These are phyloP conservation scores for Pistacia vera DNA, from an alignment of 345 rosid species.

Conservation along the genomic window DNA sequence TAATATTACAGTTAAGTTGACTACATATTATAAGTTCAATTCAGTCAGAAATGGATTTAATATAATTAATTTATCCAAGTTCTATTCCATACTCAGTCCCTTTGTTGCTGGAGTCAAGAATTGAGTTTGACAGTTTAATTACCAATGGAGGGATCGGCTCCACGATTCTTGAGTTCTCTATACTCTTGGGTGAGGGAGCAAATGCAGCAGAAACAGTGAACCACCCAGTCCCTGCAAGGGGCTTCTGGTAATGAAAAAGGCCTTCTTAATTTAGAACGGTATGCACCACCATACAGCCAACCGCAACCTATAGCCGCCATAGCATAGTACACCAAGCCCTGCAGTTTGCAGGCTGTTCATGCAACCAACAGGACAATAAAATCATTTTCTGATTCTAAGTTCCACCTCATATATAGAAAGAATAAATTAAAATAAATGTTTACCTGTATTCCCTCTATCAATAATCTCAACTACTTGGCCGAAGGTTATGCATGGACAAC, in stretches of 20 bases:
- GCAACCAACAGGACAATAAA: neutral
- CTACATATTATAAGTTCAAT: too few species aligned
- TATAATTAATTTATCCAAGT: too few species aligned
- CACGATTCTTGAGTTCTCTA: conserved; percentile 54
- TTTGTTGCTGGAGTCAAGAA: too few species aligned
- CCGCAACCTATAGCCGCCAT: conserved; percentile 32
- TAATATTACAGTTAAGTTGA: too few species aligned
- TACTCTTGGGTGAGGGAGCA: conserved; percentile 63
- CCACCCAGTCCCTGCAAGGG: conserved; percentile 49
- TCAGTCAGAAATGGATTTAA: too few species aligned
- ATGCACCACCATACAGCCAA: conserved; percentile 46
- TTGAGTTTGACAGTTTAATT: neutral
- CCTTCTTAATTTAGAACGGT: conserved; percentile 41
- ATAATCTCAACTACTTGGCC: conserved; percentile 57
- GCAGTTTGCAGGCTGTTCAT: conserved; percentile 31
- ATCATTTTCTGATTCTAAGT: too few species aligned
- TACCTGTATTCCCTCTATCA: conserved; percentile 50
- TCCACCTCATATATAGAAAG: neutral
- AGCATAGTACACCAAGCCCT: conserved; percentile 23
- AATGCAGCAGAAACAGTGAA: conserved; percentile 48
- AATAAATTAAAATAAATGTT: conserved; percentile 10
- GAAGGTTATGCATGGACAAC: conserved; percentile 6
- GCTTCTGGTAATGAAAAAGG: conserved; percentile 48
- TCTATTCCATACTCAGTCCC: too few species aligned
- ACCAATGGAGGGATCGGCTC: conserved; percentile 54